phyloP scores from a whole-genome alignment of 805 yeast genomes.

The Tetrapisispora pingtungensis region DNA sequence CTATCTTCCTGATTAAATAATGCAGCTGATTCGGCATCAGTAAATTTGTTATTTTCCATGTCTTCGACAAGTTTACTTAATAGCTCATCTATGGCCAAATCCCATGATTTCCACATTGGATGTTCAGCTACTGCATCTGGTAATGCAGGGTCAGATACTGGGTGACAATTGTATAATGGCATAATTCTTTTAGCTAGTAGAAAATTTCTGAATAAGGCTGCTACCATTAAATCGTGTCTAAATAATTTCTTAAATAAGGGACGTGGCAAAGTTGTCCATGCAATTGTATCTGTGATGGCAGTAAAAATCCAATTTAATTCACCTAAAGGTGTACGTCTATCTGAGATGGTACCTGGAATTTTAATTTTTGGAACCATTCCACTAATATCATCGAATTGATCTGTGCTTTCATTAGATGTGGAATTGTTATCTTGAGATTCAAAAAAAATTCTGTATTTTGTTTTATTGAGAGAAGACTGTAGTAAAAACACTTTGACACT shows the following conservation, averaged over 20 bases:
- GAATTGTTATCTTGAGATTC: constrained; percentile 25
- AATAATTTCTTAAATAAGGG: constrained; percentile 82
- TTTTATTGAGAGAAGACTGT: constrained; percentile 57
- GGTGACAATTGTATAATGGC: constrained; percentile 90
- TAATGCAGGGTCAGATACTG: constrained; percentile 84
- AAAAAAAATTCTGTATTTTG: constrained; percentile 33
- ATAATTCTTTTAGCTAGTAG: constrained; percentile 83
- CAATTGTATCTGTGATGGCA: constrained; percentile 95
- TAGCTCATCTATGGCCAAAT: constrained; percentile 90
- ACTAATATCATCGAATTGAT: neutral
- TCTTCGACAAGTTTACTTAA: constrained; percentile 55
- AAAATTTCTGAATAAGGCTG: constrained; percentile 89
- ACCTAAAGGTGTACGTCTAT: constrained; percentile 89
- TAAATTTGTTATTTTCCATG: constrained; percentile 27
- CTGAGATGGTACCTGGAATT: constrained; percentile 86
- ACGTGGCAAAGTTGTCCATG: constrained; percentile 87
- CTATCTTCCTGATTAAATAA: constrained; percentile 20
- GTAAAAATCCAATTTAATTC: constrained; percentile 97
- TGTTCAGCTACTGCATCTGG: constrained; percentile 76
- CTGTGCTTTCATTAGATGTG: constrained; percentile 3
- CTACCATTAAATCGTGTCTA: constrained; percentile 93
- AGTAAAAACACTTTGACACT: constrained; percentile 85
- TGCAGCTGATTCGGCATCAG: constrained; percentile 20
- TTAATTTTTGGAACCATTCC: constrained; percentile 34
- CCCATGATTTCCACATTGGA: constrained; percentile 98